Evolutionary conservation across 2,329 filamentous ascomycete species (phyloP), one percentile per base, ranked within the genome.

Genomic region (Curvularia spicifera): DNA sequence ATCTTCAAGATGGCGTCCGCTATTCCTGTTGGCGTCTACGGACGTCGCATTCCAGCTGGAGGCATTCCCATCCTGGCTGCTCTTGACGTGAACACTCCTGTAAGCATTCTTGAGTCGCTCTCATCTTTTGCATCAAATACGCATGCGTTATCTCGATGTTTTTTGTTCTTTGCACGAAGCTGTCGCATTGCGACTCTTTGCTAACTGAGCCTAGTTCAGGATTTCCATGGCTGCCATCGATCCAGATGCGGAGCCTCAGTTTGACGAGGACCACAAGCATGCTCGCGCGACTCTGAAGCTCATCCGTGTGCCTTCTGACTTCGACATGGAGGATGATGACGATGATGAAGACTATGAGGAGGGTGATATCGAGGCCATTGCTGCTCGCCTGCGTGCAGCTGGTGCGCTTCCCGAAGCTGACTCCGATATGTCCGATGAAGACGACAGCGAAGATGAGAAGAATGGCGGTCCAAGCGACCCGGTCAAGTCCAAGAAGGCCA

Each of bases 201-300:
- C 69, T 76, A 61, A 74, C 18, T 24, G 51, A 48, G 13, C 39
- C 15, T 72, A 97, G 93, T 96, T 97, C 82, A 92, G 92, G 78
- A 92, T 99, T 75, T 98, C 93, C 73, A 99, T 99, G 95, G 95
- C 96, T 72, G 95, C 95, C 66, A 89, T 99, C 77, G 94, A 99
- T 77, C 95, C 95, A 57, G 92, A 87, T 72, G 91, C 91, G 71
- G 84, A 87, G 66, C 73, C 80, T 26, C 76, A 79, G 66, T 73
- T 77, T 53, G 76, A 78, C 45, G 76, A 78, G 33, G 66, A 70
- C 18, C 60, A 73, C 61, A 75, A 77, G 56, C 79, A 87, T 61
- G 85, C 89, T 70, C 90, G 93, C 70, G 90, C 95, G 53, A 99
- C 95, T 51, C 83, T 99, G 72, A 97, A 95, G 82, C 85, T 99